A percentile compares a stretch with the other conserved stretches of the same genome.
phyloP scores from a whole-genome alignment of 108 stramenopile species.

The Cyclostephanos invisitatus region DNA sequence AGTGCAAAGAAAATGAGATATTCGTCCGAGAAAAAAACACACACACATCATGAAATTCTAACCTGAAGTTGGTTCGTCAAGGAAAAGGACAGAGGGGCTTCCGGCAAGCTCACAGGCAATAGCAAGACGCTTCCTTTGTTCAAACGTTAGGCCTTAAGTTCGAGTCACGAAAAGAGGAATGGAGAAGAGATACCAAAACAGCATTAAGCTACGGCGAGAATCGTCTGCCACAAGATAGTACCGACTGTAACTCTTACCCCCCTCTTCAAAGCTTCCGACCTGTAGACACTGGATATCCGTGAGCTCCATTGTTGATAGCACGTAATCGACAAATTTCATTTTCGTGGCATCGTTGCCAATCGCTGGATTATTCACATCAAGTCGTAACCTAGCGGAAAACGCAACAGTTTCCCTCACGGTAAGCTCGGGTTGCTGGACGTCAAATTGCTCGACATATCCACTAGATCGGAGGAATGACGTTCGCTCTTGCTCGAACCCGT shows the following conservation, averaged over 20 bases:
- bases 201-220: slow-evolving; percentile 40
- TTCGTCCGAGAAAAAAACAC: not conserved
- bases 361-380: slow-evolving; percentile 49
- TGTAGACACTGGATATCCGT: slow-evolving; percentile 55
- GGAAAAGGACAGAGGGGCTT: slow-evolving; percentile 54
- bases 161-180: not conserved
- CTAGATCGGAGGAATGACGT: slow-evolving; percentile 63
- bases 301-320: slow-evolving; percentile 82
- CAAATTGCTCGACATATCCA: slow-evolving; percentile 93
- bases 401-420: slow-evolving; percentile 86
- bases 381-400: slow-evolving; percentile 87
- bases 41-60: too few relatives aligned
- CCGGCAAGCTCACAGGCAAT: slow-evolving; percentile 66
- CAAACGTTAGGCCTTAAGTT: slow-evolving; percentile 22
- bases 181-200: slow-evolving; percentile 1
- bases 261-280: slow-evolving; percentile 71
- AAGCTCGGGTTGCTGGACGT: slow-evolving; percentile 79
- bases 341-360: slow-evolving; percentile 54
- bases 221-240: slow-evolving; percentile 56
- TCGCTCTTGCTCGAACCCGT: slow-evolving; percentile 66
- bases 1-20: not conserved
- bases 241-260: slow-evolving; percentile 28
- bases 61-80: slow-evolving; percentile 85
- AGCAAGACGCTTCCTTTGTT: slow-evolving; percentile 49
- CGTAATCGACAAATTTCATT: slow-evolving; percentile 70